Evolutionary conservation across 2,329 filamentous ascomycete genomes (phyloP), one percentile per base, ranked within the genome.

Genomic region (Ascochyta fabae): DNA sequence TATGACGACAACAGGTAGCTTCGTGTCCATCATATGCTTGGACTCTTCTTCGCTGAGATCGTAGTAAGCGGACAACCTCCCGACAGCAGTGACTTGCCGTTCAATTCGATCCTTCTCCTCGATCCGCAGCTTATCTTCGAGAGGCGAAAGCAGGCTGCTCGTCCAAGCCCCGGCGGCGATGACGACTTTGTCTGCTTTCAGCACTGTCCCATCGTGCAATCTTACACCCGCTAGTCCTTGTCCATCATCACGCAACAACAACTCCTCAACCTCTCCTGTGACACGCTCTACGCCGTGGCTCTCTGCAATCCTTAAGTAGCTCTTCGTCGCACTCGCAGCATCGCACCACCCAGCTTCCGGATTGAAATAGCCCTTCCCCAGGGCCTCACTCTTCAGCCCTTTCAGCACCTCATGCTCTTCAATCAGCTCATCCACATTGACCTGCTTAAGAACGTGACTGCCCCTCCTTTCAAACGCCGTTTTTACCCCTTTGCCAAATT

Each of bases 161-260:
- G 84, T 86, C 70, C 83, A 82, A 3, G 85, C 84, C 12, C 84
- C 85, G 0, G 85, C 83, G 36, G 79, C 80, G 29, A 87, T 66
- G 10, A 87, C 68, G 16, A 85, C 73, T 62, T 83, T 82, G 48
- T 84, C 79, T 1, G 84, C 86, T 12, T 64, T 72, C 47, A 84
- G 74, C 2, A 72, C 66, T 22, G 74, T 69, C 1, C 84, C 85
- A 59, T 79, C 76, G 34, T 67, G 74, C 7, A 82, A 78, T 29
- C 69, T 67, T 15, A 87, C 80, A 16, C 86, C 86, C 1, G 51
- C 47, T 4, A 75, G 39, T 0, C 41, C 24, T 3, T 41, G 24
- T 7, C 58, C 53, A 1, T 78, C 72, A 13, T 75, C 72, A 0
- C 74, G 71, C 3, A 76, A 62, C 1, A 84, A 65, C 42, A 86